Conservation (phyloP, 495 filamentous ascomycete species). For the Corynascus novoguineensis region DNA sequence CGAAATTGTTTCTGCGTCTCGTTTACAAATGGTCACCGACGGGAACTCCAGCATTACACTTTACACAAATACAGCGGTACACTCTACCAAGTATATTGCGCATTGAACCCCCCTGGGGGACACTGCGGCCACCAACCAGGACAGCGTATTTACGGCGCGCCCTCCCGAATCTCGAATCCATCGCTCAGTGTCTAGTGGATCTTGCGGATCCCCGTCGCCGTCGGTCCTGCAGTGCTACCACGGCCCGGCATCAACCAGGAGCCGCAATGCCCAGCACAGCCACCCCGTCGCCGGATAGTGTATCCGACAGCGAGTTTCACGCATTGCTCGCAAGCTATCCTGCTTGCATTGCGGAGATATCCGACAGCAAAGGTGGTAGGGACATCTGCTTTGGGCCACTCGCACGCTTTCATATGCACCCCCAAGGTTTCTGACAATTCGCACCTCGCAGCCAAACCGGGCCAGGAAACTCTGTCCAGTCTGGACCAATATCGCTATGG, state of each 20-base stretch:
- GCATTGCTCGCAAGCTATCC: conserved; percentile 32
- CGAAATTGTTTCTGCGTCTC: too few species aligned
- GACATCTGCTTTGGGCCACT: neutral
- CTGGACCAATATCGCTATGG: conserved; percentile 47
- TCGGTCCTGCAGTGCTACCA: conserved; percentile 18
- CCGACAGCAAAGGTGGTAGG: conserved; percentile 38
- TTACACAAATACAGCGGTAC: too few species aligned
- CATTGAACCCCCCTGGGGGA: too few species aligned
- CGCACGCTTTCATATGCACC: too few species aligned
- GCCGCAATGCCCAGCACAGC: conserved; percentile 27
- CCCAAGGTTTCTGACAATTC: conserved; percentile 6
- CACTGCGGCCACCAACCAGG: neutral
- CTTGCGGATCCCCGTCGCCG: conserved; percentile 6
- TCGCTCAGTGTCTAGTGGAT: conserved; percentile 10
- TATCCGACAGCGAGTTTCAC: conserved; percentile 34
- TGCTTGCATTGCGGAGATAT: conserved; percentile 37
- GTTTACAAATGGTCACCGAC: too few species aligned
- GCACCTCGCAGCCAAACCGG: conserved; percentile 32
- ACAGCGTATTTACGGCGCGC: conserved; percentile 23
- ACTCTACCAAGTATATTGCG: too few species aligned
- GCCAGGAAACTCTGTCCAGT: conserved; percentile 41
- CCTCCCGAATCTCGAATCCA: conserved; percentile 17
- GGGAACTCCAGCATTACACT: neutral
- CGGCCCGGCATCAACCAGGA: conserved; percentile 20
- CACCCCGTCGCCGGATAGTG: conserved; percentile 28